These are phyloP conservation scores for Salicornia ramosissima DNA, from an alignment of 148 eudicot genomes.

Conservation along the genomic window DNA sequence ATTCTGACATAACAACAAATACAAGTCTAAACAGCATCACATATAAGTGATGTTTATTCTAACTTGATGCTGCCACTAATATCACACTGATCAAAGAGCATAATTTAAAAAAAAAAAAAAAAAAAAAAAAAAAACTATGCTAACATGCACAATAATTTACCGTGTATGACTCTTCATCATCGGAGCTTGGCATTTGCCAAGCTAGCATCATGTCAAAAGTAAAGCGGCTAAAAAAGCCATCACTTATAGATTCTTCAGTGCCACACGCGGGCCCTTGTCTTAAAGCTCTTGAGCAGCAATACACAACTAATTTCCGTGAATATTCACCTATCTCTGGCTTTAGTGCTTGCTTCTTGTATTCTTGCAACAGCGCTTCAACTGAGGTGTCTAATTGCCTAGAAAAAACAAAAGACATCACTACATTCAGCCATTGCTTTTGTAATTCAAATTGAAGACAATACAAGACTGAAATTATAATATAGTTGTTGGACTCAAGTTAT, in stretches of 20 bases:
- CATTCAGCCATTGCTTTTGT: background rate
- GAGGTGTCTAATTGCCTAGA: constrained; percentile 52
- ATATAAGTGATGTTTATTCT: background rate
- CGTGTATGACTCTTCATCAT: constrained; percentile 44
- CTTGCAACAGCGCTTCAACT: constrained; percentile 48
- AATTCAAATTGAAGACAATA: background rate
- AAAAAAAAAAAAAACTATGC: background rate
- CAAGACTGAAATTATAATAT: background rate
- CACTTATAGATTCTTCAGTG: constrained; percentile 40
- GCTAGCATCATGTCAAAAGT: constrained; percentile 97
- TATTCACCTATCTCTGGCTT: constrained; percentile 51
- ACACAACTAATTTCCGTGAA: constrained; percentile 65
- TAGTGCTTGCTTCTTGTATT: constrained; percentile 55
- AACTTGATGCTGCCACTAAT: background rate
- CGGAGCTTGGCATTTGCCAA: constrained; percentile 67
- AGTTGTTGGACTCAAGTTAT: no score
- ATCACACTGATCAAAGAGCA: background rate
- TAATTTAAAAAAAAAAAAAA: background rate
- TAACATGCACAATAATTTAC: no score
- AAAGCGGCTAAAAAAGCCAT: constrained; percentile 64
- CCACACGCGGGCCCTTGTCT: no score
- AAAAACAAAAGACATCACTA: background rate
- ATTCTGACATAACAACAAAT: no score
- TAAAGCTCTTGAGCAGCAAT: constrained; percentile 58
- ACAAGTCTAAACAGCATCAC: no score